These are phyloP conservation scores for Niebla homalea DNA, from an alignment of 495 filamentous ascomycete genomes.

Conservation along the genomic window DNA sequence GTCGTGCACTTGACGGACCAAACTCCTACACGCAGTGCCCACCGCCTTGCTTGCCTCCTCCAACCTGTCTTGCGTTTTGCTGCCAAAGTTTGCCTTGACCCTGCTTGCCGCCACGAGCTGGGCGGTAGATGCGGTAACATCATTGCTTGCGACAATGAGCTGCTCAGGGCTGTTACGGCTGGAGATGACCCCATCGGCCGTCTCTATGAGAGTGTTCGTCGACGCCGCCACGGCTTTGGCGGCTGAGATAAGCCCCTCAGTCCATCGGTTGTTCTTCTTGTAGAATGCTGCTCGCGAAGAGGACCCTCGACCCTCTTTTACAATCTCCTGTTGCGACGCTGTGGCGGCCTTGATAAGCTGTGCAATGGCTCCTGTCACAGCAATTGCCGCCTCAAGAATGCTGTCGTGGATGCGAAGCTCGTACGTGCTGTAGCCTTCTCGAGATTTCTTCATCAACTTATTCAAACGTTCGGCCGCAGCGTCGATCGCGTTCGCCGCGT, in stretches of 20 bases:
- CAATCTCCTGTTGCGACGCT: conserved; percentile 88
- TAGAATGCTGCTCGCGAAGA: conserved; percentile 92
- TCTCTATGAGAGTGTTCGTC: conserved; percentile 94
- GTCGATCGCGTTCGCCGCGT: conserved; percentile 91
- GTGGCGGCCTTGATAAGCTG: conserved; percentile 95
- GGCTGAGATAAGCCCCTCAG: conserved; percentile 89
- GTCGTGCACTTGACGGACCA: conserved; percentile 85
- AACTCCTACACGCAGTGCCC: conserved; percentile 67
- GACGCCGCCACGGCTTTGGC: conserved; percentile 87
- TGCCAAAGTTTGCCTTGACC: conserved; percentile 97
- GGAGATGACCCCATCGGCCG: conserved; percentile 87
- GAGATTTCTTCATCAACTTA: conserved; percentile 84
- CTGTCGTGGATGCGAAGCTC: conserved; percentile 89
- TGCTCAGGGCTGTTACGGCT: conserved; percentile 88
- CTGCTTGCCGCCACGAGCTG: conserved; percentile 91
- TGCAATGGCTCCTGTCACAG: conserved; percentile 91
- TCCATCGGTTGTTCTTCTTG: conserved; percentile 98
- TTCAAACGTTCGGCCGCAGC: conserved; percentile 78
- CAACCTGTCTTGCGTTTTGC: conserved; percentile 81
- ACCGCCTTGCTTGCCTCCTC: conserved; percentile 90
- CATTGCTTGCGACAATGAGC: conserved; percentile 92
- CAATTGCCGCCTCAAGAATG: conserved; percentile 86
- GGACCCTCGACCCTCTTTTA: conserved; percentile 81
- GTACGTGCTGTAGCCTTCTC: conserved; percentile 91
- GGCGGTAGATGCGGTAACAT: conserved; percentile 88